These are phyloP conservation scores for Solanum hybrid DNA, from an alignment of 305 asterid genomes.

Conservation along the genomic window DNA sequence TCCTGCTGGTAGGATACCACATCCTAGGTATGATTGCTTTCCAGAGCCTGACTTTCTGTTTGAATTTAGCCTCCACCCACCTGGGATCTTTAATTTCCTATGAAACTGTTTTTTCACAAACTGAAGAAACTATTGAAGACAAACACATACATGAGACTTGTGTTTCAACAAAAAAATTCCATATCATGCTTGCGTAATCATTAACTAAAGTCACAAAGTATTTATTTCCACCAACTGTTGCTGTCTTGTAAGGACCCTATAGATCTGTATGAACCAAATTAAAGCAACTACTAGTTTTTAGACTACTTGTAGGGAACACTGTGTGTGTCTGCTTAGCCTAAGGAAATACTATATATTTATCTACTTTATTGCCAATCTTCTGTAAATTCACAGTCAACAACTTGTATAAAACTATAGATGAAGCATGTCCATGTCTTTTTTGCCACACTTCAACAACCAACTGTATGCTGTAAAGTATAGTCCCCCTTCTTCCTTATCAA, in stretches of 20 bases:
- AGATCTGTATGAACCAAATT: not conserved
- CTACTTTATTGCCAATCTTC: not conserved
- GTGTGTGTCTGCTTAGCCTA: not conserved
- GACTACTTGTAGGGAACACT: not conserved
- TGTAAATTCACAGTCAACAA: not conserved
- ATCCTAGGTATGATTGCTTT: not conserved
- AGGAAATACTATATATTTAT: not conserved
- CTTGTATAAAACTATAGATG: not conserved
- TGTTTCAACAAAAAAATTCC: too few species aligned
- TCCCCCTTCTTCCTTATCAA: not conserved
- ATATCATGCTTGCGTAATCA: too few species aligned
- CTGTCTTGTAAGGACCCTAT: not conserved
- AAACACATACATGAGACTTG: too few species aligned
- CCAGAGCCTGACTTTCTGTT: not conserved
- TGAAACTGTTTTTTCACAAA: too few species aligned
- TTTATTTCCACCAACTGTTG: too few species aligned
- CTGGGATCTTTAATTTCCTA: not conserved
- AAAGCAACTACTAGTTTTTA: not conserved
- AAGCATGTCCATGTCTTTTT: not conserved
- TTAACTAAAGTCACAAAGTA: too few species aligned
- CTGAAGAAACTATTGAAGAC: too few species aligned
- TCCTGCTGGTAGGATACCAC: not conserved
- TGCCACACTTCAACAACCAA: not conserved
- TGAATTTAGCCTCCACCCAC: not conserved
- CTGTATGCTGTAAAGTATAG: not conserved